Evolutionary conservation across 805 yeast genomes (phyloP).

Genomic region (Saccharomycopsis fibuligera): DNA sequence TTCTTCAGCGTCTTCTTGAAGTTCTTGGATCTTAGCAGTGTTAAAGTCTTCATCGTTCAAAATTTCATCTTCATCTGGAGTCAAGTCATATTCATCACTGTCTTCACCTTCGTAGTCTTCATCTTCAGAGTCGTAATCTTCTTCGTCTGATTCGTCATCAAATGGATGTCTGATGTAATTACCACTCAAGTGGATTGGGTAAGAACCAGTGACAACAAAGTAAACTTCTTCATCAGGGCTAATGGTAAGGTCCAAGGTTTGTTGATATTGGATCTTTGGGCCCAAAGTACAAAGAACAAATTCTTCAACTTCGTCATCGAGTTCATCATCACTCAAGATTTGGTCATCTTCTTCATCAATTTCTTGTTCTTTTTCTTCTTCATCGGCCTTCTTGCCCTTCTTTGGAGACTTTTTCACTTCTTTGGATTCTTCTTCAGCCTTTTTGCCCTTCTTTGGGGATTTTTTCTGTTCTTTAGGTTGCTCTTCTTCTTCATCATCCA

Average conservation of each 20-base stretch:
- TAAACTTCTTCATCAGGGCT: constrained; percentile 89
- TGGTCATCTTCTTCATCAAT: constrained; percentile 45
- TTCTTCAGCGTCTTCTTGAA: constrained; percentile 35
- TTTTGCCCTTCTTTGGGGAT: constrained; percentile 11
- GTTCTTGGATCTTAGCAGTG: constrained; percentile 71
- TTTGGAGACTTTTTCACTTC: constrained; percentile 25
- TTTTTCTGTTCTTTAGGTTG: constrained; percentile 22
- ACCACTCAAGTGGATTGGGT: constrained; percentile 87
- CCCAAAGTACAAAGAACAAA: constrained; percentile 83
- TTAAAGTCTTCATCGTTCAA: constrained; percentile 54
- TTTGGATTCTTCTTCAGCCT: constrained; percentile 22
- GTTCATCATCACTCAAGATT: constrained; percentile 48
- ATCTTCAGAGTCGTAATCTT: constrained; percentile 43
- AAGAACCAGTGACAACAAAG: constrained; percentile 94
- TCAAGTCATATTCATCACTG: constrained; percentile 55
- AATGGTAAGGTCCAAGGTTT: constrained; percentile 82
- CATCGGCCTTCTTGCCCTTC: constrained; percentile 4
- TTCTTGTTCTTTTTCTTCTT: constrained; percentile 31
- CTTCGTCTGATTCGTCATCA: constrained; percentile 56
- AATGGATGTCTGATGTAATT: constrained; percentile 95
- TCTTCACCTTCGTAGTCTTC: constrained; percentile 39
- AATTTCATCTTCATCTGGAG: constrained; percentile 72
- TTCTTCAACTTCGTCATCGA: constrained; percentile 76
- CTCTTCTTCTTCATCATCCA: constrained; percentile 25
- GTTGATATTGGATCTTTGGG: constrained; percentile 82